These are phyloP conservation scores for Neofusicoccum parvum DNA, from an alignment of 2,329 filamentous ascomycete species.

Conservation along the genomic window DNA sequence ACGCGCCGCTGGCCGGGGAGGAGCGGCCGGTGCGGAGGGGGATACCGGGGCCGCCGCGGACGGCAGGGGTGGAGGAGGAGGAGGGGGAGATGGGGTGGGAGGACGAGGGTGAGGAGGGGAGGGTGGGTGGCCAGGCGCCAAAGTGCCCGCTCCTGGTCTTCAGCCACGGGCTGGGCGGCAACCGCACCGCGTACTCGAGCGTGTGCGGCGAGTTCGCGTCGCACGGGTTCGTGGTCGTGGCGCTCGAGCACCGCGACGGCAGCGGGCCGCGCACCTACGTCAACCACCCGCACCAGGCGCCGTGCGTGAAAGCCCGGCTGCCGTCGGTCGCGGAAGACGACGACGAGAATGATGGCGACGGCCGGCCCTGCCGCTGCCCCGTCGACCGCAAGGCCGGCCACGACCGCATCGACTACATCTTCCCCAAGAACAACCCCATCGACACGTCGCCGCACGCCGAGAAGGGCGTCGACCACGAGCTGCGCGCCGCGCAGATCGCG, in stretches of 20 bases:
- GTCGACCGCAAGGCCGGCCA: constrained; percentile 44
- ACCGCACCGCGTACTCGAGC: constrained; percentile 62
- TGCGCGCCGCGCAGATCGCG: constrained; percentile 64
- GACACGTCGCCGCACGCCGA: constrained; percentile 57
- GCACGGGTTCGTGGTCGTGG: constrained; percentile 66
- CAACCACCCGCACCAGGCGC: constrained; percentile 53
- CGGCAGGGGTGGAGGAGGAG: background rate
- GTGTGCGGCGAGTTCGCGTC: constrained; percentile 68
- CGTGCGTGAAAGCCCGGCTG: background rate
- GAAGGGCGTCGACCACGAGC: constrained; percentile 61
- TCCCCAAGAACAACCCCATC: constrained; percentile 55
- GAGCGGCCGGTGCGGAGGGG: constrained; percentile 27
- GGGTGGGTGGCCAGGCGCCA: constrained; percentile 32
- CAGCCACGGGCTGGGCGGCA: constrained; percentile 67
- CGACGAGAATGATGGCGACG: background rate
- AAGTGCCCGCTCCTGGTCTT: constrained; percentile 66
- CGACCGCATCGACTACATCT: constrained; percentile 63
- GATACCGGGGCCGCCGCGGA: constrained; percentile 32
- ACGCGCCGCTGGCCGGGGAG: constrained; percentile 54
- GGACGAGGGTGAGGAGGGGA: constrained; percentile 24
- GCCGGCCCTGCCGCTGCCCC: constrained; percentile 26
- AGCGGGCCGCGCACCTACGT: constrained; percentile 64
- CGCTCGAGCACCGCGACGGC: constrained; percentile 67
- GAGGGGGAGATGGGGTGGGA: constrained; percentile 36
- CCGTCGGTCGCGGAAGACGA: background rate